phyloP scores from a whole-genome alignment of 139 green algal species.

The Chlorella sorokiniana region DNA sequence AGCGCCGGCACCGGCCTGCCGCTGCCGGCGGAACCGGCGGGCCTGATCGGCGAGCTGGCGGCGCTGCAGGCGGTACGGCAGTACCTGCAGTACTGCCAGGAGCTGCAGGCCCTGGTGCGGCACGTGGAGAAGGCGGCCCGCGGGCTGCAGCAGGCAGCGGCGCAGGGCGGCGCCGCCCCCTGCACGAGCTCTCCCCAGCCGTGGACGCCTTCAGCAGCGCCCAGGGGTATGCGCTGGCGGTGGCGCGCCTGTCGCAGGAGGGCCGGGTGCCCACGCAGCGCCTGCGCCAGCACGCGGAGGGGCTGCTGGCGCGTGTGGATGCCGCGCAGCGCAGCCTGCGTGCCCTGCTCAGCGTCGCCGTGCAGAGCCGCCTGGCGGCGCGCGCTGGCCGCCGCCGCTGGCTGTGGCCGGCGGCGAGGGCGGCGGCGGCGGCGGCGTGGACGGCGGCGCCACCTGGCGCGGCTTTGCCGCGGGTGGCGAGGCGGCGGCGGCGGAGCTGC shows the following conservation, averaged over 20 bases:
- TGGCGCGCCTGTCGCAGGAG: conserved; percentile 28
- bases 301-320: neutral
- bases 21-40: conserved; percentile 30
- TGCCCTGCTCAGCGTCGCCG: neutral
- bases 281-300: neutral
- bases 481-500: conserved; percentile 10
- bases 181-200: neutral
- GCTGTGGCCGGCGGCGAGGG: neutral
- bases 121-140: conserved; percentile 37
- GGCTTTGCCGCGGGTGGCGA: conserved; percentile 18
- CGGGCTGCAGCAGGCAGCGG: conserved; percentile 18
- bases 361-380: conserved; percentile 11
- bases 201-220: conserved; percentile 36
- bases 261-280: conserved; percentile 3
- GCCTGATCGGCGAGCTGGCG: conserved; percentile 56
- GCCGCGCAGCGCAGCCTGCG: neutral
- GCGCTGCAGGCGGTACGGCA: conserved; percentile 35
- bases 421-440: neutral
- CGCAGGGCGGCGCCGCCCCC: neutral
- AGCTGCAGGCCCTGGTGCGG: conserved; percentile 35
- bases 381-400: conserved; percentile 37
- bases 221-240: conserved; percentile 34
- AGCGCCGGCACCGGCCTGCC: conserved; percentile 1
- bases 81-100: conserved; percentile 40
- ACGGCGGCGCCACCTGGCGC: neutral